Evolutionary conservation across 805 yeast species (phyloP).

Genomic region (Barnettozyma siamensis): DNA sequence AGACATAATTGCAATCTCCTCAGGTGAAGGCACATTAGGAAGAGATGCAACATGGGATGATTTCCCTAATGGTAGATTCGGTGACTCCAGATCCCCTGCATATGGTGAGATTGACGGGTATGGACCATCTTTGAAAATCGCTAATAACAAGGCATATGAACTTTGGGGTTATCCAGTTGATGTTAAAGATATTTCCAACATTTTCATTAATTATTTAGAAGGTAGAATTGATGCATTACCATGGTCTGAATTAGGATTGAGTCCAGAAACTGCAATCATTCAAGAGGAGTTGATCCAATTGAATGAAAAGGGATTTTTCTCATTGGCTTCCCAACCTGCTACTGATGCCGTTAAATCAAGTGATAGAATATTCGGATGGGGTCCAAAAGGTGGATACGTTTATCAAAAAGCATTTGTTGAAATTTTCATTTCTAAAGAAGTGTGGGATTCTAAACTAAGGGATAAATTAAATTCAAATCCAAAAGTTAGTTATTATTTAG

Average conservation of each 20-base stretch:
- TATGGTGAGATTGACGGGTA: slow-evolving; percentile 98
- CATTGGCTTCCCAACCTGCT: slow-evolving; percentile 95
- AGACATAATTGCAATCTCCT: slow-evolving; percentile 67
- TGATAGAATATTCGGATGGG: slow-evolving; percentile 97
- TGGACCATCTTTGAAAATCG: slow-evolving; percentile 83
- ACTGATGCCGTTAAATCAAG: slow-evolving; percentile 69
- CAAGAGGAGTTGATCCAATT: slow-evolving; percentile 84
- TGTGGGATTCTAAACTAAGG: slow-evolving; percentile 56
- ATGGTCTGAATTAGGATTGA: slow-evolving; percentile 83
- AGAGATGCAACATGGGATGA: slow-evolving; percentile 97
- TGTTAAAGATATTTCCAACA: slow-evolving; percentile 50
- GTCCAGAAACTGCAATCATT: slow-evolving; percentile 86
- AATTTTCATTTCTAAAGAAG: slow-evolving; percentile 66
- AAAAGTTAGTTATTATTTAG: slow-evolving; percentile 69
- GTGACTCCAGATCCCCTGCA: slow-evolving; percentile 93
- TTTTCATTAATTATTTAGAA: slow-evolving; percentile 69
- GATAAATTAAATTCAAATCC: slow-evolving; percentile 42
- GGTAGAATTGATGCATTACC: slow-evolving; percentile 77
- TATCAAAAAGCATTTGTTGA: slow-evolving; percentile 95
- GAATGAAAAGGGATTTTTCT: slow-evolving; percentile 69
- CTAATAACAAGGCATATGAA: slow-evolving; percentile 57
- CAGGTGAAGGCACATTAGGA: slow-evolving; percentile 80
- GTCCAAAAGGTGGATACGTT: slow-evolving; percentile 81
- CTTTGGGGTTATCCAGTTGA: slow-evolving; percentile 78
- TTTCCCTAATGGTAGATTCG: slow-evolving; percentile 92